Base-by-base conservation (phyloP, 2,329 filamentous ascomycete genomes). In the Stachybotrys echinatus region DNA sequence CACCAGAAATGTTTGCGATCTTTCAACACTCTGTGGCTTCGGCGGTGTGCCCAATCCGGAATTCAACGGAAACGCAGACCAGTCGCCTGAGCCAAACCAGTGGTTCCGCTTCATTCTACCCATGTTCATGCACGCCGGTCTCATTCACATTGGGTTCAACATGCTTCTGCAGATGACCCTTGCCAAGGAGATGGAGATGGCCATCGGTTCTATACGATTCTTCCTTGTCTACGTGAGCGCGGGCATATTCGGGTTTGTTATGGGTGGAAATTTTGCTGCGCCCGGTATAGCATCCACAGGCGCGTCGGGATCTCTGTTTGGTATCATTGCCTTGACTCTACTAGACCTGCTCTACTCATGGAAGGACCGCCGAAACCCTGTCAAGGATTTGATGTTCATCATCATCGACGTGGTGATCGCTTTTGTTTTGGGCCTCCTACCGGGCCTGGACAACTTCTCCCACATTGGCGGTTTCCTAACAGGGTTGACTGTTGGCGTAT, bases 21-120 rank as follows among this genome's bases (percentile, higher is more conserved):
- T 99, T 10, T 85, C 83, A 10, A 74, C 92, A 17, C 78, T 95
- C 17, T 99, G 94, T 67, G 92, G 92, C 23, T 94, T 96, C 61
- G 77, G 77, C 50, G 87, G 87, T 52, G 53, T 91, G 6, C 85
- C 84, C 1, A 81, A 91, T 55, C 87, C 88, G 8, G 63, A 74
- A 3, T 77, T 83, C 58, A 76, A 85, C 48, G n/a, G n/a, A n/a
- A 64, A 76, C 49, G 63, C 66, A 23, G 58, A 73, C 49, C 74
- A 80, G 59, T 71, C 55, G 10, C 77, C 86, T 2, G 77, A 82
- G 53, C 94, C 94, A 1, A 85, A 97, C 64, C 94, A 99, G 67
- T 99, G 94, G 94, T 99, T 82, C 71, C 88, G 94, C 53, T 97
- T 99, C 73, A 96, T 99, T 63, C 74, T 87, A 2, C 92, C 94